Percentiles rank a stretch among this genome's conserved stretches.
phyloP scores from a whole-genome alignment of 225 moss, liverwort and hornwort genomes.

The Pseudisothecium myosuroides region DNA sequence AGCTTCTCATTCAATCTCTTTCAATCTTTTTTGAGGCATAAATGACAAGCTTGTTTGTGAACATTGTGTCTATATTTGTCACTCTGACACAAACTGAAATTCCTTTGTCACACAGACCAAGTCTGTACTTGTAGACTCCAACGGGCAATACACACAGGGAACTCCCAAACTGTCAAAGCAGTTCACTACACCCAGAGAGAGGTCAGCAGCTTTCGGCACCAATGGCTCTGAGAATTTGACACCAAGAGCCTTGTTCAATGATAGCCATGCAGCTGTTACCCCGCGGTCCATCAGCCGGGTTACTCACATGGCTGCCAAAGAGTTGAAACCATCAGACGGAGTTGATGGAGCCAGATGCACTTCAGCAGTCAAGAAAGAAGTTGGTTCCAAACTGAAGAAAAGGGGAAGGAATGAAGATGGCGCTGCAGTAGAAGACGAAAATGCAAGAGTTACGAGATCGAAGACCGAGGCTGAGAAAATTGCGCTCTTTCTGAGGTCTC shows the following conservation, averaged over 20 bases:
- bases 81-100: not conserved
- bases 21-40: not conserved
- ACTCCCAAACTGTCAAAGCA: constrained; percentile 13
- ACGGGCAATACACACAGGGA: constrained; percentile 14
- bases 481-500: constrained; percentile 20
- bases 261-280: not conserved
- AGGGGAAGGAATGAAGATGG: constrained; percentile 11
- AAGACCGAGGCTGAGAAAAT: constrained; percentile 21
- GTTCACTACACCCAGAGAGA: constrained; percentile 5
- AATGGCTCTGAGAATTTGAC: constrained; percentile 3
- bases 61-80: not conserved
- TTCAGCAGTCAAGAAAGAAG: not conserved
- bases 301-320: not conserved
- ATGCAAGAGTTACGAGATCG: constrained; percentile 8
- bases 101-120: not conserved
- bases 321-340: not conserved
- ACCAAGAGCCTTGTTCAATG: constrained; percentile 31
- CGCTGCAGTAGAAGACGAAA: not conserved
- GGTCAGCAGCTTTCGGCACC: not conserved
- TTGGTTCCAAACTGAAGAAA: not conserved
- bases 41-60: not conserved
- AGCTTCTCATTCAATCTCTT: not conserved
- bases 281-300: not conserved
- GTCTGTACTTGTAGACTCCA: constrained; percentile 18
- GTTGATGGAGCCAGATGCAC: not conserved